Conservation (phyloP, 1,284 basidiomycete species). For the Microbotryum lychnidis-dioicae region DNA sequence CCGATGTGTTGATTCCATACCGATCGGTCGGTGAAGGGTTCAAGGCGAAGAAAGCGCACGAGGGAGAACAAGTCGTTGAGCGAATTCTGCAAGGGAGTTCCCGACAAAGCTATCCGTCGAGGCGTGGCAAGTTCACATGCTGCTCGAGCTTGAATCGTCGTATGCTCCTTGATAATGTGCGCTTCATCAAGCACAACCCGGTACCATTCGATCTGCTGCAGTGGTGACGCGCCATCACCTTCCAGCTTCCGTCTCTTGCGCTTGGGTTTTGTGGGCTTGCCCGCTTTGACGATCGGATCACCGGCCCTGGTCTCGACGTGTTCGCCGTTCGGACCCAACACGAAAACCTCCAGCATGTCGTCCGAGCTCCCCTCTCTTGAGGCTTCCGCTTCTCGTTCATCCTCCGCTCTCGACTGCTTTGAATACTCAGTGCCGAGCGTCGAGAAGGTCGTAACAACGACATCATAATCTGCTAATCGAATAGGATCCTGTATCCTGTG, state of each 20-base stretch:
- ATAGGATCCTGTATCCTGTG: constrained; percentile 72
- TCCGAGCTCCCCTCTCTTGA: constrained; percentile 43
- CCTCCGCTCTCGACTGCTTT: constrained; percentile 52
- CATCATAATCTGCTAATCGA: constrained; percentile 86
- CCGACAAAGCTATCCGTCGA: constrained; percentile 85
- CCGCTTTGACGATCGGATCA: constrained; percentile 45
- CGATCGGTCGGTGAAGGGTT: constrained; percentile 86
- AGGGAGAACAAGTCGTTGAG: constrained; percentile 95
- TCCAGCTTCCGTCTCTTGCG: constrained; percentile 39
- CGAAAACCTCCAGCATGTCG: constrained; percentile 53
- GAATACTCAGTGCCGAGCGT: constrained; percentile 93
- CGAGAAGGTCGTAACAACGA: constrained; percentile 94
- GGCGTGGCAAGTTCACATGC: constrained; percentile 91
- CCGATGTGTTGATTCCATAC: constrained; percentile 91
- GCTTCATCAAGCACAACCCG: constrained; percentile 96
- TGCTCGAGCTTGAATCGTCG: constrained; percentile 86
- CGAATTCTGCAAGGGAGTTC: constrained; percentile 98
- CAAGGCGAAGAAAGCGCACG: constrained; percentile 87
- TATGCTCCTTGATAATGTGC: constrained; percentile 93
- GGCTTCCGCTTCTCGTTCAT: constrained; percentile 30
- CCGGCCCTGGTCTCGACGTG: constrained; percentile 49
- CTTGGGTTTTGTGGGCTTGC: constrained; percentile 42
- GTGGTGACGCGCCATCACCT: constrained; percentile 49
- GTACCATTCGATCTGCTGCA: constrained; percentile 97
- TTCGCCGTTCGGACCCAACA: constrained; percentile 56